Conservation (phyloP, 1,284 basidiomycete species). For the Inonotus obliquus region DNA sequence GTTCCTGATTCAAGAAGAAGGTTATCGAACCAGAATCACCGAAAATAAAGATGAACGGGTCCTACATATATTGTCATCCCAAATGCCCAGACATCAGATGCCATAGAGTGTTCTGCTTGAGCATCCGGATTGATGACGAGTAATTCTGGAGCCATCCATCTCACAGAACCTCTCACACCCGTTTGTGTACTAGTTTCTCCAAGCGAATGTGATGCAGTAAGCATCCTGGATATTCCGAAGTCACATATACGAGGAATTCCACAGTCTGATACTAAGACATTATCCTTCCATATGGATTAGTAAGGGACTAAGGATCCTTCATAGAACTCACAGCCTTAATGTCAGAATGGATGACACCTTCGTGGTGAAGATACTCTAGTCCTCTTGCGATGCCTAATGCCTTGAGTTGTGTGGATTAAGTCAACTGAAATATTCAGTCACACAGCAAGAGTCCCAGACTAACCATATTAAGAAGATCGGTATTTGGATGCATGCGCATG, state of each 20-base stretch:
- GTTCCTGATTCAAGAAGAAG: not conserved
- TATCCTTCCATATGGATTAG: not conserved
- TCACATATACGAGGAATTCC: slow-evolving; percentile 7
- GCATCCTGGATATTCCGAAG: slow-evolving; percentile 12
- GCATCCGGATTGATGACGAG: not conserved
- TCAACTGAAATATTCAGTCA: not conserved
- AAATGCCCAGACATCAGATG: slow-evolving; percentile 13
- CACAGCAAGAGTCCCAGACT: not conserved
- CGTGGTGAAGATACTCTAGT: slow-evolving; percentile 3
- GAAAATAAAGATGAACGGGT: not conserved
- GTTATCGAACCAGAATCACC: not conserved
- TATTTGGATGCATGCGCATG: not conserved
- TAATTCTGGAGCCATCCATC: slow-evolving; percentile 13
- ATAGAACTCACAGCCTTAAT: slow-evolving; percentile 12
- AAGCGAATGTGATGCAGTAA: not conserved
- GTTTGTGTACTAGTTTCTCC: not conserved
- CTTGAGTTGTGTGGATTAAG: not conserved
- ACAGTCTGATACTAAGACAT: slow-evolving; percentile 2
- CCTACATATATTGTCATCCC: slow-evolving; percentile 15
- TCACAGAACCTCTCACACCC: not conserved
- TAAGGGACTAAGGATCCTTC: no score
- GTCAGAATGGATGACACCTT: slow-evolving; percentile 14
- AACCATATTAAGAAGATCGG: slow-evolving; percentile 8
- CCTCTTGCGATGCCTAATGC: slow-evolving; percentile 4
- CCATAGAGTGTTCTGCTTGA: slow-evolving; percentile 1